Percentiles rank a stretch among this genome's conserved stretches.
Conservation (phyloP, 371 early-diverging fungal species). For the Mucor irregularis region DNA sequence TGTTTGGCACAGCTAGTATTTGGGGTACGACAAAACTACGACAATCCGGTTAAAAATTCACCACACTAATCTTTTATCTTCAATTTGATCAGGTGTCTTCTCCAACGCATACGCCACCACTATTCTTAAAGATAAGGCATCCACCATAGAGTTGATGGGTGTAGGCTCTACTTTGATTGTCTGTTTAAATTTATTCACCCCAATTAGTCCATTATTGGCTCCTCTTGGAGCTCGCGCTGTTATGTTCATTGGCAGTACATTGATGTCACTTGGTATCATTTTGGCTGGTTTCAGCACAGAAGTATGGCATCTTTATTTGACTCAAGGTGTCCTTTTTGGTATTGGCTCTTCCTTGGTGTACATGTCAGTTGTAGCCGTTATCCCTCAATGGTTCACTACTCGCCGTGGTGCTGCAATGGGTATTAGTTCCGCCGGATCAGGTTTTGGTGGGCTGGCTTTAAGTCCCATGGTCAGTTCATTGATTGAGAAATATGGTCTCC, state of each 20-base stretch:
- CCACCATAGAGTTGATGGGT: slow-evolving; percentile 47
- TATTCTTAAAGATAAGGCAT: slow-evolving; percentile 34
- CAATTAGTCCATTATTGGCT: slow-evolving; percentile 41
- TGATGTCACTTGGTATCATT: slow-evolving; percentile 51
- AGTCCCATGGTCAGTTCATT: slow-evolving; percentile 51
- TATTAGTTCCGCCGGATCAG: slow-evolving; percentile 73
- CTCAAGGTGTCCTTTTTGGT: slow-evolving; percentile 56
- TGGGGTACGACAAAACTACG: slow-evolving; percentile 36
- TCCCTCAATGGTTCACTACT: slow-evolving; percentile 53
- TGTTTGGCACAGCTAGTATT: slow-evolving; percentile 40
- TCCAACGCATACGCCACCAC: slow-evolving; percentile 35
- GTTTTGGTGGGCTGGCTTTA: slow-evolving; percentile 66
- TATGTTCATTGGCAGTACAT: slow-evolving; percentile 41
- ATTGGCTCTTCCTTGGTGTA: slow-evolving; percentile 38
- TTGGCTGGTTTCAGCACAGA: slow-evolving; percentile 46
- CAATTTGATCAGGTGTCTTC: slow-evolving; percentile 41
- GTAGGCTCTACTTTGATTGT: slow-evolving; percentile 49
- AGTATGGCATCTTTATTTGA: slow-evolving; percentile 60
- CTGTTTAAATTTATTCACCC: slow-evolving; percentile 45
- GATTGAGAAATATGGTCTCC: slow-evolving; percentile 29
- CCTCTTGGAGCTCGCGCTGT: slow-evolving; percentile 40
- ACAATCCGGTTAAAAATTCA: not conserved
- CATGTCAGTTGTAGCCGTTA: slow-evolving; percentile 39
- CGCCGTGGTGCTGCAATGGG: slow-evolving; percentile 65
- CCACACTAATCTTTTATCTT: not conserved